Conservation (phyloP, 345 rosid genomes). For the Hypericum androsaemum region DNA sequence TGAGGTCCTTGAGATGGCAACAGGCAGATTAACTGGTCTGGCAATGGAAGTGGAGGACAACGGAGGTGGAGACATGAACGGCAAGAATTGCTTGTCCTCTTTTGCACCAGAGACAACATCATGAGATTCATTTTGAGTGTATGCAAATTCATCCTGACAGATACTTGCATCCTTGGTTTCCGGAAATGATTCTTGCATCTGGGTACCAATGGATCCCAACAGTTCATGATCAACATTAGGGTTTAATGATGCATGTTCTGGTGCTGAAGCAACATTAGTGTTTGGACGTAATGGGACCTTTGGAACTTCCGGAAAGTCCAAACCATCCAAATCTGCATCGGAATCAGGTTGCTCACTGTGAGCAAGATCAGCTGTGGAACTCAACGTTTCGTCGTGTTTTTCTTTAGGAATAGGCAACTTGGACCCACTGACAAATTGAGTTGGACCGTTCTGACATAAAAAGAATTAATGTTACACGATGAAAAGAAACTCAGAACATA, state of each 20-base stretch:
- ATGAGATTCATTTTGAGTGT: conserved; percentile 22
- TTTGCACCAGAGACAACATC: conserved; percentile 15
- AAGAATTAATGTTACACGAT: conserved; percentile 14
- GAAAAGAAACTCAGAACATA: conserved; percentile 9
- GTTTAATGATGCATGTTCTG: conserved; percentile 20
- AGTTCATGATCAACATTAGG: conserved; percentile 26
- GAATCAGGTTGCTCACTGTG: conserved; percentile 40
- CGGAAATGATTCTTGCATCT: conserved; percentile 20
- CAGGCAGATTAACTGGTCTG: conserved; percentile 14
- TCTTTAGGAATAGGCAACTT: conserved; percentile 59
- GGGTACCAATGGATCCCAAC: conserved; percentile 18
- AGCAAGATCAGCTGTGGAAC: conserved; percentile 22
- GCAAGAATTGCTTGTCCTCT: conserved; percentile 54
- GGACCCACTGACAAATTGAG: conserved; percentile 61
- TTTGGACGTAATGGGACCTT: conserved; percentile 34
- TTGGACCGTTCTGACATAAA: conserved; percentile 63
- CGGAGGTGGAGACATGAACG: conserved; percentile 46
- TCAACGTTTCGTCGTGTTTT: conserved; percentile 46
- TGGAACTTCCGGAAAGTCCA: conserved; percentile 82
- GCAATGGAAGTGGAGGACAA: conserved; percentile 22
- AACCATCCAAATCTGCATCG: conserved; percentile 38
- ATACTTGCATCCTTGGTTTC: conserved; percentile 17
- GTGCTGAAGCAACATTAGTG: conserved; percentile 27
- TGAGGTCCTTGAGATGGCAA: conserved; percentile 14
- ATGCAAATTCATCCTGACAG: too few relatives aligned